Percentiles rank a stretch among this genome's conserved stretches.
phyloP scores from a whole-genome alignment of 257 asterid species.

The Verbena officinalis region DNA sequence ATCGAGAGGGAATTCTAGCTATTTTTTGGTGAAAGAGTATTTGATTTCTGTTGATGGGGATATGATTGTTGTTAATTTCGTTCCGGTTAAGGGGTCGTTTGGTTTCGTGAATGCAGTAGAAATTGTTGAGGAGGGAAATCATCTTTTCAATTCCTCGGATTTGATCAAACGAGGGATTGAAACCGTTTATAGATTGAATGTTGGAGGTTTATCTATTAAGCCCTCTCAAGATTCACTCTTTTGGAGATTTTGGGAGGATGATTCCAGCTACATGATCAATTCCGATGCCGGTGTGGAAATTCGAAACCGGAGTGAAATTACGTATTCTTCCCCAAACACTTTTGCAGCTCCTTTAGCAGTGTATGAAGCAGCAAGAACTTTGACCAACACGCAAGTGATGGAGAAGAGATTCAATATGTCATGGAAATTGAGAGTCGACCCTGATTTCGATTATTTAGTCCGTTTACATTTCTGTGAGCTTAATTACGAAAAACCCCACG shows the following conservation, averaged over 20 bases:
- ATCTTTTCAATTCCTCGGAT: conserved; percentile 51
- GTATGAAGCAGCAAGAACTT: conserved; percentile 76
- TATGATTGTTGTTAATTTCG: conserved; percentile 49
- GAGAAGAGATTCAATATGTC: conserved; percentile 93
- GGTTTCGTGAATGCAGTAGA: conserved; percentile 90
- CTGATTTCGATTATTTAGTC: conserved; percentile 74
- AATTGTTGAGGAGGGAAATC: conserved; percentile 48
- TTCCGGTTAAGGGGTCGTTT: conserved; percentile 64
- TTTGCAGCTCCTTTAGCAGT: conserved; percentile 67
- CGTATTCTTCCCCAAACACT: conserved; percentile 72
- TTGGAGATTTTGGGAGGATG: conserved; percentile 80
- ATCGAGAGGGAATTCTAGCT: conserved; percentile 50
- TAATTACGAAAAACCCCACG: conserved; percentile 42
- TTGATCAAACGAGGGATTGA: conserved; percentile 65
- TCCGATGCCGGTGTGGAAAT: conserved; percentile 66
- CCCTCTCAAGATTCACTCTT: conserved; percentile 55
- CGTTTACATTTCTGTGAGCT: conserved; percentile 91
- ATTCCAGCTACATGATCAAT: conserved; percentile 76
- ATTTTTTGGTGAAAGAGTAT: conserved; percentile 69
- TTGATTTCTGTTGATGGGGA: conserved; percentile 49
- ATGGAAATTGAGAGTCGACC: conserved; percentile 77
- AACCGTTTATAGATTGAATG: conserved; percentile 82
- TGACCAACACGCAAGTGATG: conserved; percentile 63
- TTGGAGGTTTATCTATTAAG: conserved; percentile 61
- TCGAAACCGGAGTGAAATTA: conserved; percentile 52